Evolutionary conservation across 345 rosid species (phyloP).

Genomic region (Salix arbutifolia): DNA sequence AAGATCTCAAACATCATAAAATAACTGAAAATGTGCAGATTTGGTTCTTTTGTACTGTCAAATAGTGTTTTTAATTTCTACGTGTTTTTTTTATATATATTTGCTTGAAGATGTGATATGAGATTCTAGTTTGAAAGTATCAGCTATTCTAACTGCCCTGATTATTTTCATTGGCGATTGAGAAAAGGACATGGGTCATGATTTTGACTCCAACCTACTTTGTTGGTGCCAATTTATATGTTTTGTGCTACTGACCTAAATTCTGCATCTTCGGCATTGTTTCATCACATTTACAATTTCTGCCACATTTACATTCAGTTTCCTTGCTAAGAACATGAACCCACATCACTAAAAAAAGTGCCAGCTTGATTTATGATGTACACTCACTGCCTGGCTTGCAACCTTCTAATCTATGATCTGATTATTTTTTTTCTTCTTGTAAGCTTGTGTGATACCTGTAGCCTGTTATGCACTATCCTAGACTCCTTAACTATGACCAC

Average conservation of each 20-base stretch:
- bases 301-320: neutral
- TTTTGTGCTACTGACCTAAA: neutral
- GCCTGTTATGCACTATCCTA: too few species aligned
- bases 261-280: too few species aligned
- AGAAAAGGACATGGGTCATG: neutral
- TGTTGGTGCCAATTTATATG: neutral
- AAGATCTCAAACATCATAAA: too few species aligned
- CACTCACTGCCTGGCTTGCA: too few species aligned
- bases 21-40: neutral
- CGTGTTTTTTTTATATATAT: conserved; percentile 3
- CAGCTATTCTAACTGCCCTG: neutral
- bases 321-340: too few species aligned
- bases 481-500: too few species aligned
- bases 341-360: too few species aligned
- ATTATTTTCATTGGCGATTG: neutral
- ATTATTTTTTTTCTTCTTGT: too few species aligned
- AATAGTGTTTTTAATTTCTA: neutral
- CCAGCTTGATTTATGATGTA: too few species aligned
- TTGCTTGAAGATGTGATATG: neutral
- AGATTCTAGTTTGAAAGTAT: neutral
- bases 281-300: neutral
- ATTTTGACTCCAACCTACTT: neutral
- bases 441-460: too few species aligned
- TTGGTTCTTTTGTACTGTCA: neutral
- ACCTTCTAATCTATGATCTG: too few species aligned